phyloP scores from a whole-genome alignment of 331 rosid species.

The Rosa hybrid region DNA sequence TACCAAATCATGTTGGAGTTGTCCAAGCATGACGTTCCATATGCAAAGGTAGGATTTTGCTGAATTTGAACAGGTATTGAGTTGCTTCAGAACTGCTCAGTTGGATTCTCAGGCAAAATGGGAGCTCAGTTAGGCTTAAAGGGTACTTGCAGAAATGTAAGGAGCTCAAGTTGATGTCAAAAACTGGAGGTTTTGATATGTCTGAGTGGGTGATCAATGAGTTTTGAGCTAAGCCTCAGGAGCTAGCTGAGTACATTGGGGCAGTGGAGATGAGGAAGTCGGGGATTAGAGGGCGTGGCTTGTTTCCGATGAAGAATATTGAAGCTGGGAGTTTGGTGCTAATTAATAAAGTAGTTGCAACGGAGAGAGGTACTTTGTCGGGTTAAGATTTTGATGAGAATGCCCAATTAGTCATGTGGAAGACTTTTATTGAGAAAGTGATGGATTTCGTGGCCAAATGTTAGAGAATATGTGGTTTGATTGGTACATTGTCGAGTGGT shows the following conservation, averaged over 20 bases:
- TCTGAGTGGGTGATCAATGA: slow-evolving; percentile 73
- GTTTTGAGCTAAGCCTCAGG: slow-evolving; percentile 63
- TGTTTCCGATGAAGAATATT: slow-evolving; percentile 64
- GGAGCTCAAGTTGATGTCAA: slow-evolving; percentile 62
- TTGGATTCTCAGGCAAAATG: slow-evolving; percentile 51
- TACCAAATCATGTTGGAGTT: too few species aligned
- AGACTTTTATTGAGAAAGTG: slow-evolving; percentile 65
- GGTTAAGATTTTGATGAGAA: slow-evolving; percentile 63
- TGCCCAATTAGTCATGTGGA: slow-evolving; percentile 86
- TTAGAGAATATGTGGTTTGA: slow-evolving; percentile 40
- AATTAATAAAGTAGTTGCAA: slow-evolving; percentile 66
- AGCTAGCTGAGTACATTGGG: slow-evolving; percentile 71
- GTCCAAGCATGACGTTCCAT: slow-evolving; percentile 1
- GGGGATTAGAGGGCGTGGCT: slow-evolving; percentile 71
- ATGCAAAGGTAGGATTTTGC: slow-evolving; percentile 81
- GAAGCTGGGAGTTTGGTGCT: slow-evolving; percentile 71
- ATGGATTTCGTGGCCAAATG: slow-evolving; percentile 43
- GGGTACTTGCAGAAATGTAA: slow-evolving; percentile 73
- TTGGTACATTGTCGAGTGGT: slow-evolving; percentile 56
- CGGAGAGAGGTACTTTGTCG: slow-evolving; percentile 68
- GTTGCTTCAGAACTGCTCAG: slow-evolving; percentile 57
- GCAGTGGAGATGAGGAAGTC: slow-evolving; percentile 66
- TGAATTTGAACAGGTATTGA: slow-evolving; percentile 55
- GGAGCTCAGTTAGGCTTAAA: slow-evolving; percentile 41
- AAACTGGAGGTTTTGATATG: slow-evolving; percentile 66